phyloP scores from a whole-genome alignment of 177 flowering plant genomes.

The Telopea speciosissima region DNA sequence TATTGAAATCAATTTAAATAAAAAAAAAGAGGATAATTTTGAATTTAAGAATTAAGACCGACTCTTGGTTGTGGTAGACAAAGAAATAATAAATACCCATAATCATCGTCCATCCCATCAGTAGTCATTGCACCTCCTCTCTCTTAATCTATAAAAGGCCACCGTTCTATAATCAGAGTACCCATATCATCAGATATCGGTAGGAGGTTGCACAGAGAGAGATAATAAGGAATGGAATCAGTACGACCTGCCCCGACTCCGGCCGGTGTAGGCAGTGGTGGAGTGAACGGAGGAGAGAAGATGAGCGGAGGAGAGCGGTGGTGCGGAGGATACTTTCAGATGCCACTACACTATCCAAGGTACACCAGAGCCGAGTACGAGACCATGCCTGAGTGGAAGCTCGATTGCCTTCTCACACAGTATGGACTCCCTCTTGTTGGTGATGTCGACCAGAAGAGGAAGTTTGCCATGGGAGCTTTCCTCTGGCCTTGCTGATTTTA shows the following conservation, averaged over 20 bases:
- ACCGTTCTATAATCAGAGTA: no score
- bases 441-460: conserved; percentile 33
- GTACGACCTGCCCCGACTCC: no score
- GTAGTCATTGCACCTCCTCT: no score
- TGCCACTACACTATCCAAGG: conserved; percentile 50
- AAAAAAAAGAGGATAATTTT: no score
- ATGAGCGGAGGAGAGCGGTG: conserved; percentile 1
- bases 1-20: no score
- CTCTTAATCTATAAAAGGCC: no score
- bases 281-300: conserved; percentile 14
- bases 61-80: no score
- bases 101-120: no score
- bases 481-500: neutral
- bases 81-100: no score
- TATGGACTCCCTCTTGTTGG: conserved; percentile 21
- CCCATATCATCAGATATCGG: no score
- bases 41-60: no score
- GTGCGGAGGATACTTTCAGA: conserved; percentile 30
- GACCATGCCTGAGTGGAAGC: conserved; percentile 50
- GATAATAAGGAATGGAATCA: no score
- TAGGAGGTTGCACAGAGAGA: neutral
- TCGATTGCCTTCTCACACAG: conserved; percentile 32
- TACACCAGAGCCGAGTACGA: conserved; percentile 36
- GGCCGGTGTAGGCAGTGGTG: neutral
- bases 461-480: conserved; percentile 58